Conservation (phyloP, 2,329 filamentous ascomycete species). For the Ophiostoma sp. region DNA sequence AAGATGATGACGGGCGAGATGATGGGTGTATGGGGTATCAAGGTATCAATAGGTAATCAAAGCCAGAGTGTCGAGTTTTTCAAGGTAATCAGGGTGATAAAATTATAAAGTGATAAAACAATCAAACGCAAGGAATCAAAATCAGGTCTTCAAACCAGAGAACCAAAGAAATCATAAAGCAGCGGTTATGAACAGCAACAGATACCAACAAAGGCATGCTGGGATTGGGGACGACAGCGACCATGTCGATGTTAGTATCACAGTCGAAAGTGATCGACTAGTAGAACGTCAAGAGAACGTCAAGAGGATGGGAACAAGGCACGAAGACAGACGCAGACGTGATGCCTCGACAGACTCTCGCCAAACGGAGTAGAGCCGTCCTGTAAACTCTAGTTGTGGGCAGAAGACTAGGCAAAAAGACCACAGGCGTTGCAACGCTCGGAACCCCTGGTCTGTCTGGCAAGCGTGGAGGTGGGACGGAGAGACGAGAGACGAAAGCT, state of each 20-base stretch:
- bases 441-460: not conserved
- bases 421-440: not conserved
- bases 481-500: not conserved
- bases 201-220: too few relatives aligned
- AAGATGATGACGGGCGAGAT: not conserved
- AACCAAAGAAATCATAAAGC: too few relatives aligned
- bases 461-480: not conserved
- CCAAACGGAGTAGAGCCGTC: not conserved
- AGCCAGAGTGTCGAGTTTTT: not conserved
- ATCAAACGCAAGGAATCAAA: not conserved
- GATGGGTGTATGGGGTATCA: not conserved
- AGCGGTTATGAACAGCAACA: too few relatives aligned
- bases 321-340: too few relatives aligned
- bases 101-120: not conserved
- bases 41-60: not conserved
- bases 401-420: not conserved
- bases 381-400: not conserved
- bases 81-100: not conserved
- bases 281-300: too few relatives aligned
- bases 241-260: too few relatives aligned
- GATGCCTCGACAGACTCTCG: not conserved
- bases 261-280: too few relatives aligned
- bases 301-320: too few relatives aligned
- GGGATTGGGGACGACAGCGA: too few relatives aligned
- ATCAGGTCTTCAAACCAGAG: too few relatives aligned